Evolutionary conservation across 768 basidiomycete species (phyloP).

Genomic region (Auricularia heimuer): DNA sequence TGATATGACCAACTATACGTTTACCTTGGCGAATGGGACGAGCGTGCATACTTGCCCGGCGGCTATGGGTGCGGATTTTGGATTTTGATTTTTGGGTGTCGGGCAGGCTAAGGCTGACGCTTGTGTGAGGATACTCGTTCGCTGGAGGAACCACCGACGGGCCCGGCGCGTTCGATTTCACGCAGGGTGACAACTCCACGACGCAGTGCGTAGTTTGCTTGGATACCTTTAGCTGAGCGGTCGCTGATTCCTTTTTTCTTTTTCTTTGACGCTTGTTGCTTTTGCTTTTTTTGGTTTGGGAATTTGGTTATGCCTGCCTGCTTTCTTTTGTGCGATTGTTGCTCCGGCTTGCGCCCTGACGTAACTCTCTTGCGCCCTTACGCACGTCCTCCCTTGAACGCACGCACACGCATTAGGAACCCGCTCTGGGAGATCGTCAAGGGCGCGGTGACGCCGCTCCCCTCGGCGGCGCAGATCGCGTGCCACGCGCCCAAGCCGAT

Average conservation of each 20-base stretch:
- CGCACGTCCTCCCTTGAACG: no score
- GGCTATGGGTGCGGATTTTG: constrained; percentile 47
- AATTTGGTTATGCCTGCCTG: no score
- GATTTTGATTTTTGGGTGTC: no score
- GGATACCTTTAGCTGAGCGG: neutral
- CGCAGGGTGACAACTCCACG: constrained; percentile 51
- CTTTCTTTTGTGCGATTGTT: no score
- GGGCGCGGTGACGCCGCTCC: constrained; percentile 54
- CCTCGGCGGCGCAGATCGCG: constrained; percentile 48
- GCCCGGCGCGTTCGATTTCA: constrained; percentile 68
- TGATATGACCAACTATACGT: constrained; percentile 51
- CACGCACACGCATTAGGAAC: constrained; percentile 20
- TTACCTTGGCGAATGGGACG: constrained; percentile 57
- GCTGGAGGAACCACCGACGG: constrained; percentile 82
- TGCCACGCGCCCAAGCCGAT: constrained; percentile 77
- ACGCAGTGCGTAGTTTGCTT: neutral
- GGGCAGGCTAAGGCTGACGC: neutral
- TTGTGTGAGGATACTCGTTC: constrained; percentile 52
- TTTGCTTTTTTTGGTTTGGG: no score
- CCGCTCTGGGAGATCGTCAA: constrained; percentile 15
- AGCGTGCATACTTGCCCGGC: constrained; percentile 64
- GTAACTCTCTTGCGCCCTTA: no score
- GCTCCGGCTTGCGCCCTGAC: no score
- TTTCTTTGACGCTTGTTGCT: neutral
- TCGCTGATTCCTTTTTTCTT: no score